Base-by-base conservation (phyloP, 108 stramenopile species). In the Schizochytrium sp. region DNA sequence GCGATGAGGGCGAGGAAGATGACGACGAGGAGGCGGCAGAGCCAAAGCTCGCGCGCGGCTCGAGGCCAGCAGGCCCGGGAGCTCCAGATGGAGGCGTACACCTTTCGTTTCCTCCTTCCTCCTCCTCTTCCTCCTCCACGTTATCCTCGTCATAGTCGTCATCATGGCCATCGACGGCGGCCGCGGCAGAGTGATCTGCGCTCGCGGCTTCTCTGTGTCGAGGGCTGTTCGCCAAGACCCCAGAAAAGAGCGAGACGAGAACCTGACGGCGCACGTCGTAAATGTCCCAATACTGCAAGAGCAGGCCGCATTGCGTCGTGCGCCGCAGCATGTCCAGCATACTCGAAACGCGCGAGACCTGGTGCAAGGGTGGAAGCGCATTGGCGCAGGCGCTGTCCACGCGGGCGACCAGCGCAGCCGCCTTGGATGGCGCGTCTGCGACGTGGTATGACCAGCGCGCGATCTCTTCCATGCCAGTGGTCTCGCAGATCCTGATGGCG, bases 271-370 rank as follows among this genome's bases (percentile, higher is more conserved):
- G 19, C 25, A 53, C 76, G 51, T 83, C 76, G 76, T 83, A 83
- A 53, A 83, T 53, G 28, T 83, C 76, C 76, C 76, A 83, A 53
- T 83, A 83, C 76, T 83, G 76, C 6, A 83, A 34, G 12, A 83
- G 51, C 10, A 83, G 76, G 45, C 51, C 76, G 45, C 51, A 6
- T 23, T 83, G 48, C 48, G 48, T 25, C 43, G 76, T 83, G 23
- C 51, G 48, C 4, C 48, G n/a, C 48, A 83, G 51, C 51, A 53
- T 45, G 25, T 43, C 45, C 76, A 83, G 19, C 45, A 83, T 83
- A 4, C 1, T 53, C 10, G 76, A 47, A 21, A 83, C 45, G 10
- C 63, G 63, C 0, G 63, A 41, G 63, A 69, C 63, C 63, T 69
- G 63, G 25, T 41, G 25, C 14, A 69, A 23, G 21, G 25, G 34